These are phyloP conservation scores for Lepiota subincarnata DNA, from an alignment of 768 basidiomycete genomes.

Conservation along the genomic window DNA sequence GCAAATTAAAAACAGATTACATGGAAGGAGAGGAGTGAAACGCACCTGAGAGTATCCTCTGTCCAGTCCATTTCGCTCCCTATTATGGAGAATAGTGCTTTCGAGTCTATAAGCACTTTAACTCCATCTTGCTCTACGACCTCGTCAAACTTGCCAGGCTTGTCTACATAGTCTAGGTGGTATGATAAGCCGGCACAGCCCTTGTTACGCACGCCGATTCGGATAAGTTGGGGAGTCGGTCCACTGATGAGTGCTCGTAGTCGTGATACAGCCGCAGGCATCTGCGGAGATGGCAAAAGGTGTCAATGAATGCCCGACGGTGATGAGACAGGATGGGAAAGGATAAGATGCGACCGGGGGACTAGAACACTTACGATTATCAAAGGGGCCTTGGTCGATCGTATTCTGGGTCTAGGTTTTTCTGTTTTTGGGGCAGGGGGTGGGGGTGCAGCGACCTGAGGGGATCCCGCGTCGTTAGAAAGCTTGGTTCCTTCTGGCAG, in stretches of 20 bases:
- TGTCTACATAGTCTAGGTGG: slow-evolving; percentile 93
- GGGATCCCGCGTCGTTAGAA: slow-evolving; percentile 58
- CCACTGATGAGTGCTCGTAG: slow-evolving; percentile 70
- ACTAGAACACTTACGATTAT: slow-evolving; percentile 50
- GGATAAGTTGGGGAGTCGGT: slow-evolving; percentile 87
- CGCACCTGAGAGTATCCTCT: slow-evolving; percentile 85
- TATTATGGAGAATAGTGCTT: slow-evolving; percentile 96
- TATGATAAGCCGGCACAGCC: slow-evolving; percentile 89
- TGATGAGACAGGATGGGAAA: background rate
- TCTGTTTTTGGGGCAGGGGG: slow-evolving; percentile 64
- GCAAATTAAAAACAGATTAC: background rate
- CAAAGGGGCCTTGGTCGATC: slow-evolving; percentile 74
- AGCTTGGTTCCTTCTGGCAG: slow-evolving; percentile 20
- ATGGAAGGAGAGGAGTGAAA: slow-evolving; percentile 14
- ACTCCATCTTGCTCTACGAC: slow-evolving; percentile 95
- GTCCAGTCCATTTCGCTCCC: slow-evolving; percentile 99
- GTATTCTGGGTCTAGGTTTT: slow-evolving; percentile 60
- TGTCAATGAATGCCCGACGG: background rate
- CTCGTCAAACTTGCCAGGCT: slow-evolving; percentile 90
- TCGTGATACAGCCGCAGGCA: slow-evolving; percentile 70
- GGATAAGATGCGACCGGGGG: background rate
- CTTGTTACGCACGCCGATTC: slow-evolving; percentile 95
- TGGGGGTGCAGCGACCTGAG: slow-evolving; percentile 68
- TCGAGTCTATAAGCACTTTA: slow-evolving; percentile 90
- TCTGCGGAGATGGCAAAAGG: slow-evolving; percentile 41